A percentile compares a stretch with the other conserved stretches of the same genome.
phyloP scores from a whole-genome alignment of 192 early-diverging fungal genomes.

The Radiomyces spectabilis region DNA sequence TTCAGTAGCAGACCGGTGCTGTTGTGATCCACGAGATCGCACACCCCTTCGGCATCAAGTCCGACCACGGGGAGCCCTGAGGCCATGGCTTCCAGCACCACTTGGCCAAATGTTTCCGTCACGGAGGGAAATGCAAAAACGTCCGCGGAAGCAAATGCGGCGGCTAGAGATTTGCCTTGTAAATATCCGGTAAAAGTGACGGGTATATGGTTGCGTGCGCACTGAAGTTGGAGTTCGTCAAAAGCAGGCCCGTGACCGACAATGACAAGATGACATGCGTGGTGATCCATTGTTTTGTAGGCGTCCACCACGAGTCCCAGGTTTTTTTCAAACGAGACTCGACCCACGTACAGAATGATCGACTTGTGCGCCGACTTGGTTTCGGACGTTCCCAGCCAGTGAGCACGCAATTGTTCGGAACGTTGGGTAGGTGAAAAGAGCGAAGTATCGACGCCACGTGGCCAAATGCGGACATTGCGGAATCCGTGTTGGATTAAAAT shows the following conservation, averaged over 20 bases:
- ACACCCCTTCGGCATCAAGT: constrained; percentile 18
- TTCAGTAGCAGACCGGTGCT: constrained; percentile 24
- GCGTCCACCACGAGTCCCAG: constrained; percentile 18
- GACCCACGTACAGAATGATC: constrained; percentile 24
- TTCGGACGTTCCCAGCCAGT: constrained; percentile 8
- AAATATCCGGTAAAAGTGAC: constrained; percentile 30
- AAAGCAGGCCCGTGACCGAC: constrained; percentile 28
- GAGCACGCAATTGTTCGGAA: constrained; percentile 9
- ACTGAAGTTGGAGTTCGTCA: constrained; percentile 8
- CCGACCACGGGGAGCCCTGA: constrained; percentile 28
- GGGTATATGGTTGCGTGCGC: constrained; percentile 5
- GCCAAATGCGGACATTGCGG: constrained; percentile 19
- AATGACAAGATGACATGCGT: constrained; percentile 22
- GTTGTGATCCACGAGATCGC: constrained; percentile 22
- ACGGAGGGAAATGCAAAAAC: constrained; percentile 29
- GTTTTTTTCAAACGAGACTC: constrained; percentile 31
- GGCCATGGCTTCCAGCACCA: constrained; percentile 24
- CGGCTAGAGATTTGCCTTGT: constrained; percentile 12
- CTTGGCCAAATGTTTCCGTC: constrained; percentile 35
- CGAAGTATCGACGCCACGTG: constrained; percentile 21
- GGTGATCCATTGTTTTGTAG: constrained; percentile 25
- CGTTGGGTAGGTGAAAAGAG: constrained; percentile 20
- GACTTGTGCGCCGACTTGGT: constrained; percentile 7
- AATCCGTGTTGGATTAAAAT: constrained; percentile 26
- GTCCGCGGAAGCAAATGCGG: constrained; percentile 27